Conservation (phyloP, 73 alveolate species). For the Breviolum minutum region DNA sequence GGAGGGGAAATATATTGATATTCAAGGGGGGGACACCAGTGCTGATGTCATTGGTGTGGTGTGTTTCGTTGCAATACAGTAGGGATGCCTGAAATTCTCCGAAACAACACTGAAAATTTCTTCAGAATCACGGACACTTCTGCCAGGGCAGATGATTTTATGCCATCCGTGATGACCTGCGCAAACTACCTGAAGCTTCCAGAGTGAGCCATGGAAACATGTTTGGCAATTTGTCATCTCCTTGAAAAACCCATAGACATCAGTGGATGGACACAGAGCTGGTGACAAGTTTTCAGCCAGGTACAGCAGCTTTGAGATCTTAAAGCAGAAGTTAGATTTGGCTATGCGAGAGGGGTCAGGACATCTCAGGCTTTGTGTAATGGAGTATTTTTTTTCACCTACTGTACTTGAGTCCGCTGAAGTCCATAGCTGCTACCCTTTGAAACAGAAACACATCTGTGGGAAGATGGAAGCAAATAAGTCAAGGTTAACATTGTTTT, state of each 20-base stretch:
- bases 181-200: constrained; percentile 98
- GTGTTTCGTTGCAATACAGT: not conserved
- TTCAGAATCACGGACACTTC: not conserved
- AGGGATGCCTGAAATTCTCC: too few relatives aligned
- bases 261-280: too few relatives aligned
- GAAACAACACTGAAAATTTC: not conserved
- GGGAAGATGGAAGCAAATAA: not conserved
- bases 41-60: not conserved
- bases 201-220: constrained; percentile 97
- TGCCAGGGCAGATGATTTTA: constrained; percentile 96
- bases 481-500: too few relatives aligned
- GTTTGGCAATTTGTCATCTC: too few relatives aligned
- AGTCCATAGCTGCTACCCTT: not conserved
- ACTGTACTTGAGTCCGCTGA: not conserved
- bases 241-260: too few relatives aligned
- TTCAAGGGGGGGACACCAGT: not conserved
- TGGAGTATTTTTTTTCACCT: not conserved
- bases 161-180: constrained; percentile 98
- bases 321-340: constrained; percentile 72
- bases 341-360: constrained; percentile 89
- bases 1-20: not conserved
- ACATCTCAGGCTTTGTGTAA: not conserved
- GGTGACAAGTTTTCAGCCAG: too few relatives aligned
- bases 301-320: constrained; percentile 83
- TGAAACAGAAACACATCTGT: not conserved